Percentiles rank a stretch among this genome's conserved stretches.
Conservation (phyloP, 441 rosid genomes). For the Arabidopsis hybrid region DNA sequence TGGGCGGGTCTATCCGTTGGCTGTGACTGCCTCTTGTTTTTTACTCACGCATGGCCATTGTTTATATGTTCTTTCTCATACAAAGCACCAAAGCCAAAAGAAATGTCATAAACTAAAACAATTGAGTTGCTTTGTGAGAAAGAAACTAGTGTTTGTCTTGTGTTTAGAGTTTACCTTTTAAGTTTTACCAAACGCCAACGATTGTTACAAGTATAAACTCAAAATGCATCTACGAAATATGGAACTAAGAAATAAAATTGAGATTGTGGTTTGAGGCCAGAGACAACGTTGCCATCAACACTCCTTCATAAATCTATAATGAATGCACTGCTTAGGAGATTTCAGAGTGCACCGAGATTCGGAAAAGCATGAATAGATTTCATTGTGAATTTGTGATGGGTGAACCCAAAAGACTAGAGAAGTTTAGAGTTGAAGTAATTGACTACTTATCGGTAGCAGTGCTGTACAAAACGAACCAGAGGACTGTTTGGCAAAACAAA, state of each 20-base stretch:
- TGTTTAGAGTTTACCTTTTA: no score
- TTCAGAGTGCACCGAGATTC: no score
- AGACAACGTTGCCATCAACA: no score
- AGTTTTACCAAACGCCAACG: no score
- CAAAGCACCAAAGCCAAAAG: not conserved
- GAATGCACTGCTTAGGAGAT: no score
- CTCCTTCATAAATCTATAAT: no score
- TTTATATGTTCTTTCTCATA: not conserved
- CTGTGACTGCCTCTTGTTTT: conserved; percentile 31
- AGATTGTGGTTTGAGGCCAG: no score
- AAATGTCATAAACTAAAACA: not conserved
- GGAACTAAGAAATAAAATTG: no score
- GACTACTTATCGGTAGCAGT: not conserved
- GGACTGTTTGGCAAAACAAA: not conserved
- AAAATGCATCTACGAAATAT: no score
- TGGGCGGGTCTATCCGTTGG: conserved; percentile 33
- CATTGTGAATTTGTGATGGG: not conserved
- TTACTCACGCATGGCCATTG: not conserved
- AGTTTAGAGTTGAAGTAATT: not conserved
- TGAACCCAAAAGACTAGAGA: not conserved
- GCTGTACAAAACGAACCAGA: not conserved
- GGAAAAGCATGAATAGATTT: not conserved
- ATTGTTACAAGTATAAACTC: no score
- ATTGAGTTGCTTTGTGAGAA: not conserved
- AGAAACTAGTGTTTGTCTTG: no score